phyloP scores from a whole-genome alignment of 129 eudicot species.

The Ambrosia artemisiifolia region DNA sequence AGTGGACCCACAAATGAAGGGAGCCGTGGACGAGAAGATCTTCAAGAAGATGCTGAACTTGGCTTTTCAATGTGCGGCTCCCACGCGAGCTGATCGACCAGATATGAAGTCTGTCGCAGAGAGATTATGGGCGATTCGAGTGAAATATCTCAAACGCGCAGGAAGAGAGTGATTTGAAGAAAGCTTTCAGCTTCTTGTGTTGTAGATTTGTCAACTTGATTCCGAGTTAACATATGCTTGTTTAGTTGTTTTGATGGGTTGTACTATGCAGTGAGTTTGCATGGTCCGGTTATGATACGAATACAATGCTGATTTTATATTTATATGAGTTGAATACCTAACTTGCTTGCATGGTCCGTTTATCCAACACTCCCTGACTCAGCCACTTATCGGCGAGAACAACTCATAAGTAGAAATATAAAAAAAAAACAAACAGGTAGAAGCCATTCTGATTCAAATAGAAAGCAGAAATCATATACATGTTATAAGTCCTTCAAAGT shows the following conservation, averaged over 20 bases:
- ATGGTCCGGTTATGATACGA: constrained; percentile 6
- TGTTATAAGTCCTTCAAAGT: neutral
- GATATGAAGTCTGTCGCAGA: constrained; percentile 86
- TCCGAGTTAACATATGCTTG: constrained; percentile 4
- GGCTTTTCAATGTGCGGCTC: constrained; percentile 87
- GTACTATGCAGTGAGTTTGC: constrained; percentile 16
- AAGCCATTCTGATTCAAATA: neutral
- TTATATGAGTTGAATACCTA: neutral
- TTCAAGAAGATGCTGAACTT: constrained; percentile 58
- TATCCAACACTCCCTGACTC: too few relatives aligned
- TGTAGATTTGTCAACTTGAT: constrained; percentile 10
- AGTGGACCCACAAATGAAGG: constrained; percentile 75
- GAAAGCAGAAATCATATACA: constrained; percentile 9
- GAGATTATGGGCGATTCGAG: constrained; percentile 77
- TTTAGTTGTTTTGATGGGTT: constrained; percentile 20
- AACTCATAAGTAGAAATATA: neutral
- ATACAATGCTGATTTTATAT: constrained; percentile 27
- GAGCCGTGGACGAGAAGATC: constrained; percentile 44
- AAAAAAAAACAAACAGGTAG: neutral
- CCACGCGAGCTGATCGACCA: constrained; percentile 76
- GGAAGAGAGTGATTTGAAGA: constrained; percentile 26
- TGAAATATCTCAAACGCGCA: constrained; percentile 51
- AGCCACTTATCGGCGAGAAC: neutral
- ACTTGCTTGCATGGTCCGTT: too few relatives aligned
- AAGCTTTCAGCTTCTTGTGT: constrained; percentile 10